Evolutionary conservation across 176 grass and related monocot species (phyloP), one percentile per base, ranked within the genome.

Genomic region (Hyparrhenia diplandra): DNA sequence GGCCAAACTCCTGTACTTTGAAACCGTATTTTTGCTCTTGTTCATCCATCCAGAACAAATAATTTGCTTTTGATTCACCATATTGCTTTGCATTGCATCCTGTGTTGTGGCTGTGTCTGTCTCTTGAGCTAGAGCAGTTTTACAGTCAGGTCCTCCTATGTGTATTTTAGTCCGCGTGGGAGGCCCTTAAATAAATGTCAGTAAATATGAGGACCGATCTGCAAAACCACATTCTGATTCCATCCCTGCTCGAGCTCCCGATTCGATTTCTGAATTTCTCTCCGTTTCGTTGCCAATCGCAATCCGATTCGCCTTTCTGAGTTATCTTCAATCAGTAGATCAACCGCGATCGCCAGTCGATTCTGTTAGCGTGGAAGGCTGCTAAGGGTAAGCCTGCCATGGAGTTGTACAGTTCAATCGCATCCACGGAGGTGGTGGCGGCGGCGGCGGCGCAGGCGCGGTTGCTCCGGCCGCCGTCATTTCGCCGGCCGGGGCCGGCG

Each of bases 401-500:
- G 86, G 86, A 88, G 37, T 8, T 76, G 37, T 43, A 57, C 17
- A 45, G 61, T 75, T 78, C 80, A 36, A 8, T 78, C 25, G 54
- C 17, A 1, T 69, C 58, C 34, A 64, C 85, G 9, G 21, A 29
- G n/a, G n/a, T n/a, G n/a, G n/a, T n/a, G n/a, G n/a, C n/a, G 65
- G 29, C 16, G 66, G 52, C 54, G 75, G 40, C 18, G 65, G 54
- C 55, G 24, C 71, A 69, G 85, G 40, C 85, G 34, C 45, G 57
- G 58, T 35, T 83, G 74, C 74, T 88, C 67, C 67, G 67, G 31
- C 67, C 67, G 74, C 67, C 57, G 45, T 64, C 67, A 9, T 75
- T 35, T n/a, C 47, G 59, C 59, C 67, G 43, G 14, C n/a, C 31
- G 4, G 57, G 34, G 11, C 63, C 45, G 74, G 18, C 74, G 28